Conservation (phyloP, 169 alveolate genomes). For the Plasmodium reichenowi region DNA sequence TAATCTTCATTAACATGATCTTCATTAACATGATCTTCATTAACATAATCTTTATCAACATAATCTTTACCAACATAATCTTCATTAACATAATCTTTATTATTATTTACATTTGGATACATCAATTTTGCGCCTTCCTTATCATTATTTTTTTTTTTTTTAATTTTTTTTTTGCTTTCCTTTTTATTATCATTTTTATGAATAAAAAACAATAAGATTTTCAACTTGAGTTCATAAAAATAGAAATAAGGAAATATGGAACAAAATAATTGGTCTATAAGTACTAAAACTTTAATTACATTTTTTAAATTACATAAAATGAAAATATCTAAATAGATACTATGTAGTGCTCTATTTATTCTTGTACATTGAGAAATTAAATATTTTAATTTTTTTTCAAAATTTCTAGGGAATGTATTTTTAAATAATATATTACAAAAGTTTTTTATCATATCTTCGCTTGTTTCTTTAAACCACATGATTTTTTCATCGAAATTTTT, state of each 20-base stretch:
- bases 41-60: not conserved
- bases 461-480: conserved; percentile 37
- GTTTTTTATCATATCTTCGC: conserved; percentile 28
- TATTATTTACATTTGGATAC: not conserved
- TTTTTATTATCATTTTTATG: not conserved
- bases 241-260: conserved; percentile 44
- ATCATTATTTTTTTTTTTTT: not conserved
- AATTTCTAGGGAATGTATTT: conserved; percentile 9
- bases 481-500: conserved; percentile 11
- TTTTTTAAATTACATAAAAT: conserved; percentile 44
- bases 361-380: conserved; percentile 25
- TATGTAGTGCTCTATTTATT: conserved; percentile 43
- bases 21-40: not conserved
- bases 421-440: conserved; percentile 19
- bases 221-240: conserved; percentile 64
- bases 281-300: conserved; percentile 31
- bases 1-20: not conserved
- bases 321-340: conserved; percentile 60
- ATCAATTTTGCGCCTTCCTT: not conserved
- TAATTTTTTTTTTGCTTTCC: not conserved
- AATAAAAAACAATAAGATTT: conserved; percentile 30
- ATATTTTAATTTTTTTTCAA: conserved; percentile 16
- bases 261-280: conserved; percentile 47
- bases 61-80: not conserved
- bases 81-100: not conserved